These are phyloP conservation scores for Neurospora sp. DNA, from an alignment of 495 filamentous ascomycete species.

Conservation along the genomic window DNA sequence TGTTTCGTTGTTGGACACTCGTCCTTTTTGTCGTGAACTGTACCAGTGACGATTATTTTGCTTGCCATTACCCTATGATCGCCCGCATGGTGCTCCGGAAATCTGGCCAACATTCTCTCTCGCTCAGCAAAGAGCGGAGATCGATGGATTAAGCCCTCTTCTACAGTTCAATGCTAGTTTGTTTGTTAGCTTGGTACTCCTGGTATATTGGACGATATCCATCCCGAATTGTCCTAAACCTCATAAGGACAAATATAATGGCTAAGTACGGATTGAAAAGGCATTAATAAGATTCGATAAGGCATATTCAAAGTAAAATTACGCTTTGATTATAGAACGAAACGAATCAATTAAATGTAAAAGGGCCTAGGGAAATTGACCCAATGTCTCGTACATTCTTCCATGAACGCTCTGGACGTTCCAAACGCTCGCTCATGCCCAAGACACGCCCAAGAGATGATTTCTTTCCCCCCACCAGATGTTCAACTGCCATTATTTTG, in stretches of 20 bases:
- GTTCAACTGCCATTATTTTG: neutral
- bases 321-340: too few species aligned
- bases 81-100: neutral
- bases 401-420: neutral
- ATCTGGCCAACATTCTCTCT: neutral
- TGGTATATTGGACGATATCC: too few species aligned
- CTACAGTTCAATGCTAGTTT: neutral
- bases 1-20: neutral
- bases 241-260: too few species aligned
- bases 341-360: too few species aligned
- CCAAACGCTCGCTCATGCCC: neutral
- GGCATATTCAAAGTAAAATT: too few species aligned
- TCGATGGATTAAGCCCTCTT: neutral
- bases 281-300: too few species aligned
- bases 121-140: neutral
- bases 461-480: neutral
- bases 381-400: neutral
- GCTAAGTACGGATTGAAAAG: too few species aligned
- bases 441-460: neutral
- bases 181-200: too few species aligned
- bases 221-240: too few species aligned
- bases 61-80: neutral
- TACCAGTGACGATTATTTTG: neutral
- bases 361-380: too few species aligned
- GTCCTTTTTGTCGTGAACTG: neutral